Conservation (phyloP, 2,329 filamentous ascomycete genomes). For the Talaromyces rugulosus region DNA sequence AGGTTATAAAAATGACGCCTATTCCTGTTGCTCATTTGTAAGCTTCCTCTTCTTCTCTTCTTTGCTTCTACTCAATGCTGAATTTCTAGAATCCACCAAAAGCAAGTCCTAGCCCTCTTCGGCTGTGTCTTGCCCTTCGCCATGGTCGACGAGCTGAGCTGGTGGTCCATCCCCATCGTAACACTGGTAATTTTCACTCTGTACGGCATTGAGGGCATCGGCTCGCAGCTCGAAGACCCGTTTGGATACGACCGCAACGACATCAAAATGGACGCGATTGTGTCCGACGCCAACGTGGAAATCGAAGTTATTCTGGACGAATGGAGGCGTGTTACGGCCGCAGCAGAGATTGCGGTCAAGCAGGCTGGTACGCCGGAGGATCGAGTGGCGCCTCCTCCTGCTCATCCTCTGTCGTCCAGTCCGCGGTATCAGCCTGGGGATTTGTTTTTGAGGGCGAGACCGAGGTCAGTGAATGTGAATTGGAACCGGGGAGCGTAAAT, state of each 20-base stretch:
- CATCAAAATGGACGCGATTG: slow-evolving; percentile 64
- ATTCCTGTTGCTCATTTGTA: slow-evolving; percentile 60
- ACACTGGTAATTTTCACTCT: slow-evolving; percentile 60
- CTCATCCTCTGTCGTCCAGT: background rate
- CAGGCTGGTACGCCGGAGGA: background rate
- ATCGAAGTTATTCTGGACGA: slow-evolving; percentile 55
- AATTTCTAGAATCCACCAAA: slow-evolving; percentile 54
- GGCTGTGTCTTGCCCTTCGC: slow-evolving; percentile 59
- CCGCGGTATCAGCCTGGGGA: slow-evolving; percentile 1
- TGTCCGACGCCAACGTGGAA: slow-evolving; percentile 57
- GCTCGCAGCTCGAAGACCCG: slow-evolving; percentile 60
- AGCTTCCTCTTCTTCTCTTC: slow-evolving; percentile 13
- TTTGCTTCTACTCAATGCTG: background rate
- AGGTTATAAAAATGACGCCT: slow-evolving; percentile 62
- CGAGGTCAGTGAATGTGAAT: background rate
- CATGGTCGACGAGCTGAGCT: slow-evolving; percentile 59
- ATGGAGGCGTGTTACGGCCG: slow-evolving; percentile 43
- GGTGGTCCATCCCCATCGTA: slow-evolving; percentile 59
- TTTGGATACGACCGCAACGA: slow-evolving; percentile 64
- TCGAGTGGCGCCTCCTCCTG: background rate
- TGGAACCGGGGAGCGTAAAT: background rate
- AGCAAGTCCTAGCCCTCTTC: slow-evolving; percentile 61
- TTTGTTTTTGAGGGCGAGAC: slow-evolving; percentile 1
- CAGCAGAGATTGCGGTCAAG: background rate
- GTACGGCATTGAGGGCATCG: slow-evolving; percentile 62